Evolutionary conservation across 345 rosid species (phyloP).

Genomic region (Toxicodendron radicans): DNA sequence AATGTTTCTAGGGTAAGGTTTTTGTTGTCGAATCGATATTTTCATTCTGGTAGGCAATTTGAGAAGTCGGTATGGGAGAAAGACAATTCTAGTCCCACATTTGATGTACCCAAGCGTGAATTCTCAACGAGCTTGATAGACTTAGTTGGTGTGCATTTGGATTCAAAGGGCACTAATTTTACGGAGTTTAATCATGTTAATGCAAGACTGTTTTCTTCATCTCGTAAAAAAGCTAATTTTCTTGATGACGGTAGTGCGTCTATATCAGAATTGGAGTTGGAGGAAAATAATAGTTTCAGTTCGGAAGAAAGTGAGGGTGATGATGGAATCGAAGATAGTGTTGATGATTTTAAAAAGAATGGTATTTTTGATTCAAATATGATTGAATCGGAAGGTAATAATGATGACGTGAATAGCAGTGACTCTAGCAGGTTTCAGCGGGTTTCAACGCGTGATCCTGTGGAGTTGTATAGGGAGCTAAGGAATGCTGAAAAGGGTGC

Average conservation of each 20-base stretch:
- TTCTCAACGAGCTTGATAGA: constrained; percentile 24
- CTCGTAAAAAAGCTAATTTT: constrained; percentile 23
- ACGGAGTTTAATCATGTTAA: constrained; percentile 20
- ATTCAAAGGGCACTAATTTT: constrained; percentile 18
- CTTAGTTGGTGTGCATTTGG: constrained; percentile 15
- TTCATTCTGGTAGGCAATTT: constrained; percentile 37
- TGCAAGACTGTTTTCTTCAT: constrained; percentile 39
- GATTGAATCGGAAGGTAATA: constrained; percentile 21
- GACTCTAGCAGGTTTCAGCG: constrained; percentile 11
- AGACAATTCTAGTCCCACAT: constrained; percentile 23
- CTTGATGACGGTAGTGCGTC: constrained; percentile 9
- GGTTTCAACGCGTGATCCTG: constrained; percentile 47
- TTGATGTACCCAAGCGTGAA: constrained; percentile 30
- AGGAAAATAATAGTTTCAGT: constrained; percentile 12
- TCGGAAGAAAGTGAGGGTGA: constrained; percentile 24
- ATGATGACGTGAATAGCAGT: constrained; percentile 19
- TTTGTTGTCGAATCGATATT: constrained; percentile 29
- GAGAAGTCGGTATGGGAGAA: constrained; percentile 27
- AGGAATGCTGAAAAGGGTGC: constrained; percentile 33
- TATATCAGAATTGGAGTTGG: background rate
- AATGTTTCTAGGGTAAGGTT: constrained; percentile 34
- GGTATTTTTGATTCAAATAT: constrained; percentile 5
- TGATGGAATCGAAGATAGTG: constrained; percentile 3
- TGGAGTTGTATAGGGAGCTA: constrained; percentile 59
- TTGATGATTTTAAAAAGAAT: constrained; percentile 18